Evolutionary conservation across 352 stramenopile species (phyloP).

Genomic region (Phytophthora lateralis): DNA sequence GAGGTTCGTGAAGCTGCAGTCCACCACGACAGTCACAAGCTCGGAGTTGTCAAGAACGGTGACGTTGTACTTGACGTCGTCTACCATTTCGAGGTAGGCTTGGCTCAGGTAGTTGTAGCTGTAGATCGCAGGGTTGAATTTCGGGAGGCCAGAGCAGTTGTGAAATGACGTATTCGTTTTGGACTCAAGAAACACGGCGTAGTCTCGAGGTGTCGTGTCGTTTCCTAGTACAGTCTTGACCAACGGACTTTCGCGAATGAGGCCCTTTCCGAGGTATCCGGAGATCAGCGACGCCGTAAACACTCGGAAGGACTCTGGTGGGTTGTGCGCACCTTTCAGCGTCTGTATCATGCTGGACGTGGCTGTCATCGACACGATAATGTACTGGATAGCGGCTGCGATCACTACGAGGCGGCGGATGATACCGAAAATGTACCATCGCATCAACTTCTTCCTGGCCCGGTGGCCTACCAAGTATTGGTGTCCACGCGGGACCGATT

Average conservation of each 20-base stretch:
- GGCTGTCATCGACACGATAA: constrained; percentile 32
- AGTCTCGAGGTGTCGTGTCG: constrained; percentile 32
- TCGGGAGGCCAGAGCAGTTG: constrained; percentile 15
- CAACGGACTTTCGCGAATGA: constrained; percentile 39
- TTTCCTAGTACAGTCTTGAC: constrained; percentile 22
- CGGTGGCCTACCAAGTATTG: constrained; percentile 17
- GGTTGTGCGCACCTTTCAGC: constrained; percentile 20
- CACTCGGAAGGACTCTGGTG: constrained; percentile 18
- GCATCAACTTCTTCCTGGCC: constrained; percentile 23
- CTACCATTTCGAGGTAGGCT: constrained; percentile 27
- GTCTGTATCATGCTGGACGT: constrained; percentile 18
- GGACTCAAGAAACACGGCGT: constrained; percentile 27
- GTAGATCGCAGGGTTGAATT: constrained; percentile 38
- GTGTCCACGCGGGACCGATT: background rate
- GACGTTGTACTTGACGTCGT: constrained; percentile 40
- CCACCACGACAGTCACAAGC: constrained; percentile 44
- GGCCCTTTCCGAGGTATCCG: constrained; percentile 32
- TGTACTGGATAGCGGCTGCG: constrained; percentile 40
- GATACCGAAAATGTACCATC: constrained; percentile 30
- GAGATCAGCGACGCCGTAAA: constrained; percentile 28
- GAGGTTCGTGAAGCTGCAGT: constrained; percentile 45
- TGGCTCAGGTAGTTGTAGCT: constrained; percentile 38
- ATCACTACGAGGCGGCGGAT: constrained; percentile 32
- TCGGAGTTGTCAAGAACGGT: constrained; percentile 38
- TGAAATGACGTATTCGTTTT: constrained; percentile 20